Base-by-base conservation (phyloP, 208 protist genomes). In the Trichomonas gallinae region DNA sequence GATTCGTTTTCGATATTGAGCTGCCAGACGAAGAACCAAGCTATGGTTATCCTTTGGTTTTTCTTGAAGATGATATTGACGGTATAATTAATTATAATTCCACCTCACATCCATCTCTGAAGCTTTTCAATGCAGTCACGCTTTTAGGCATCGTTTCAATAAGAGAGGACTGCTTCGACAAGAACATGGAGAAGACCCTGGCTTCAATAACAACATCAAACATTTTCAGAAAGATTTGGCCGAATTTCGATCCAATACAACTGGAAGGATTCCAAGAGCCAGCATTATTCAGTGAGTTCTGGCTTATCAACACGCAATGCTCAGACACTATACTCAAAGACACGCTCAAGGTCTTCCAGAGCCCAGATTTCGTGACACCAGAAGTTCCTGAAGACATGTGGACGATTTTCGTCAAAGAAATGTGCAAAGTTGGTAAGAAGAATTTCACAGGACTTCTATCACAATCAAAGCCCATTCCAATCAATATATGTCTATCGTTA, bases 1-100 rank as follows among this genome's bases (percentile, higher is more conserved):
- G 87, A 51, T 48, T 93, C 44, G 87, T 93, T 9, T 93, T 93
- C 46, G 87, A 93, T 93, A 51, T 93, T 21, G 87, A 93, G 15
- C 87, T 93, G n/a, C n/a, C 34, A 13, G 36, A 93, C n/a, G 87
- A 93, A 36, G 11, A n/a, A 17, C 44, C 40, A 36, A 31, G 26
- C 6, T 51, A 26, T 93, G 21, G 8, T 49, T 93, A 93, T 93
- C 87, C 87, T 26, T 40, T 93, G 26, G 87, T 51, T 48, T 48
- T 93, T 38, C 9, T 26, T 4, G 42, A 48, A 93, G 44, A 93
- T 58, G 87, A 93, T 38, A 48, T 93, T 51, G 87, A 93, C 15
- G 3, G 10, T 38, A 93, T 93, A 10, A 34, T 93, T 38, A 46
- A 44, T 48, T 8, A 15, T 0, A 2, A 34, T n/a, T 38, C 45